Conservation (phyloP, 2,329 filamentous ascomycete species). For the Paraphaeosphaeria minitans region DNA sequence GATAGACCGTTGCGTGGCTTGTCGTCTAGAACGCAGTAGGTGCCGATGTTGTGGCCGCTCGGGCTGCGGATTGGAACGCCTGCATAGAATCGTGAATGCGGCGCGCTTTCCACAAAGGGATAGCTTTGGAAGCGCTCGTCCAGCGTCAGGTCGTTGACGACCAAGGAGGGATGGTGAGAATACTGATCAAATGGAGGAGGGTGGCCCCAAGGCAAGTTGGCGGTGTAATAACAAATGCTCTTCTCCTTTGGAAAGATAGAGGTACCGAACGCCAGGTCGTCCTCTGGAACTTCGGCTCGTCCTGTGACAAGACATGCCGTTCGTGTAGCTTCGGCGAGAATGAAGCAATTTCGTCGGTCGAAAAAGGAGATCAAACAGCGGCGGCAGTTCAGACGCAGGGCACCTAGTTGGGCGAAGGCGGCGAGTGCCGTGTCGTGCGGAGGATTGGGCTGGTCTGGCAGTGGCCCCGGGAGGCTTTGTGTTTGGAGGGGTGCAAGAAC, state of each 20-base stretch:
- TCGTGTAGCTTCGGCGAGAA: conserved; percentile 43
- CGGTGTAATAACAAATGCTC: conserved; percentile 41
- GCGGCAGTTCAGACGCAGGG: conserved; percentile 43
- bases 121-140: conserved; percentile 48
- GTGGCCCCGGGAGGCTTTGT: conserved; percentile 19
- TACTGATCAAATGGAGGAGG: conserved; percentile 22
- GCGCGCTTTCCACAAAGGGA: conserved; percentile 40
- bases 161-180: conserved; percentile 30
- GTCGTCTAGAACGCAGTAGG: conserved; percentile 64
- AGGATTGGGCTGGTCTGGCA: conserved; percentile 11
- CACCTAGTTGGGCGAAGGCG: conserved; percentile 46
- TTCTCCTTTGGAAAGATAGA: conserved; percentile 39
- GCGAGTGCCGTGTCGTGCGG: conserved; percentile 45
- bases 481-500: conserved; percentile 20
- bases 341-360: conserved; percentile 44
- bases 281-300: conserved; percentile 31
- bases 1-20: conserved; percentile 59
- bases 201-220: conserved; percentile 14
- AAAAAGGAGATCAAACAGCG: conserved; percentile 48
- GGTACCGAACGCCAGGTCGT: conserved; percentile 42
- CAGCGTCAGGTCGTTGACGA: conserved; percentile 39
- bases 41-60: conserved; percentile 63
- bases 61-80: conserved; percentile 66
- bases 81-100: conserved; percentile 56
- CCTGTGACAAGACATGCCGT: conserved; percentile 37